A percentile compares a stretch with the other conserved stretches of the same genome.
These are phyloP conservation scores for Aspergillus latus DNA, from an alignment of 2,329 filamentous ascomycete genomes.

Conservation along the genomic window DNA sequence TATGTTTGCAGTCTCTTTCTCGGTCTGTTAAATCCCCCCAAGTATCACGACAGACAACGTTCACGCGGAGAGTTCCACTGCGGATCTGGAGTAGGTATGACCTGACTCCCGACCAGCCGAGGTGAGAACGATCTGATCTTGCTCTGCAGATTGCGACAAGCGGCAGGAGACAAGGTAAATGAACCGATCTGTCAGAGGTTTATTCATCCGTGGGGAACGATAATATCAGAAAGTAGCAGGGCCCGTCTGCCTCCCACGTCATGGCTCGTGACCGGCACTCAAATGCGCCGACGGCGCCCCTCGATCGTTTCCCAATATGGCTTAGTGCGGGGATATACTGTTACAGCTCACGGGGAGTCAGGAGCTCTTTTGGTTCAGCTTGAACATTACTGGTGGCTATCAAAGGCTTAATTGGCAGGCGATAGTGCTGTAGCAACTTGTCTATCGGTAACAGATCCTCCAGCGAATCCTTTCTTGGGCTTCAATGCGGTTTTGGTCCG, in stretches of 20 bases:
- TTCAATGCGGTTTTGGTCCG: conserved; percentile 21
- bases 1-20: not conserved
- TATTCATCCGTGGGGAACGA: not conserved
- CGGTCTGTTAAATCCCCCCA: not conserved
- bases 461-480: conserved; percentile 1
- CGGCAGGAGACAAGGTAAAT: not conserved
- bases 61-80: not conserved
- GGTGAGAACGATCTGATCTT: not conserved
- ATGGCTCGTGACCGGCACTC: conserved; percentile 15
- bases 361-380: not conserved
- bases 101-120: not conserved
- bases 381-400: not conserved
- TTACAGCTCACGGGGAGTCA: not conserved
- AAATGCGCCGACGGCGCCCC: conserved; percentile 23
- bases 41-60: conserved; percentile 2
- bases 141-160: not conserved
- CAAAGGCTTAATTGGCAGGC: not conserved
- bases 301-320: conserved; percentile 3
- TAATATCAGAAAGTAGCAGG: not conserved
- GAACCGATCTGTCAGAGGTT: not conserved
- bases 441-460: not conserved
- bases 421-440: not conserved
- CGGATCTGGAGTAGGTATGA: not conserved
- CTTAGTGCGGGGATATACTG: conserved; percentile 23
- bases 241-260: conserved; percentile 18